Base-by-base conservation (phyloP, 371 early-diverging fungal genomes). In the Zopfochytrium polystomum region DNA sequence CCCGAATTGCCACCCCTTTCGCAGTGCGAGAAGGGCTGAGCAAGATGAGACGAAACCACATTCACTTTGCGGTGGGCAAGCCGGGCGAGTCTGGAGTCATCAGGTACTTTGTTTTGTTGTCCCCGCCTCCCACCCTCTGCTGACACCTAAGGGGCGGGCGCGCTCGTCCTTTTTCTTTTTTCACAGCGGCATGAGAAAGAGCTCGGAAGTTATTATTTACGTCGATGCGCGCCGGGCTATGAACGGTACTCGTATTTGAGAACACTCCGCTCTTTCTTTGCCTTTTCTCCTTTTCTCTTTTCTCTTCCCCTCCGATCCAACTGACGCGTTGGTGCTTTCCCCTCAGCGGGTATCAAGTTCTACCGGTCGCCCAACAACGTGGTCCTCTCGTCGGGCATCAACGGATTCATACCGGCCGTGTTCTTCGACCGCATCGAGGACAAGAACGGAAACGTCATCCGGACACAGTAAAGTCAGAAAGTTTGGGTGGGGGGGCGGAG, bases 11-110 rank as follows among this genome's bases (percentile, higher is more conserved):
- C 26, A 20, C 22, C 31, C 26, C 30, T 20, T 35, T 20, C n/a
- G 53, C 72, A 70, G 81, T 61, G 48, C 46, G 62, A 9, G 49
- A 79, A 7, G 93, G 93, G 1, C 73, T 95, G 25, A 79, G 72
- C 5, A 70, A 63, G 23, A 95, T 95, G 94, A 51, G 49, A n/a
- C 83, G 96, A 35, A 87, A 87, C 45, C 93, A 95, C 75, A 91
- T 95, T 48, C 96, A 95, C 63, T 84, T 89, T 67, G 91, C 94
- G 0, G 52, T 77, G 1, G 93, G 93, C 0, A 65, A 83, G 47
- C 85, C 79, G 0, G 86, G 85, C 9, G 85, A 84, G 22, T 64
- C 72, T 18, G 83, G 75, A 1, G 91, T 91, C 15, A 85, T 83
- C 54, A 90, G 90, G 64, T 88, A 85, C 29, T n/a, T 35, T 27